Percentiles rank a stretch among this genome's conserved stretches.
Evolutionary conservation across 1,139 yeast genomes (phyloP).

Genomic region (Cylindricascospora bacillispora): DNA sequence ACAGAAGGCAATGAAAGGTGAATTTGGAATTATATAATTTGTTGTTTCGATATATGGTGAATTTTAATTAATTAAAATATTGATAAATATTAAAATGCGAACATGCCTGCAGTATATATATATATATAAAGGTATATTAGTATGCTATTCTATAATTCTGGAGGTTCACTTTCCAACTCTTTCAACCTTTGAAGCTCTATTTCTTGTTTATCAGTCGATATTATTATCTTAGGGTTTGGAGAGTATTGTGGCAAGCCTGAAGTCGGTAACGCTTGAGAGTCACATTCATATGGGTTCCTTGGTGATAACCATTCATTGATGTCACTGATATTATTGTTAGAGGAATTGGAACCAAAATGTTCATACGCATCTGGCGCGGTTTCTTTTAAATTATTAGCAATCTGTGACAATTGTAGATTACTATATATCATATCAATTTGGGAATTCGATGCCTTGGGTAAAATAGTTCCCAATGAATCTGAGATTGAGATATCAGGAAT

Average conservation of each 20-base stretch:
- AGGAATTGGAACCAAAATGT: neutral
- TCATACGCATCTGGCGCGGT: too few species aligned
- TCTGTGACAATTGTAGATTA: neutral
- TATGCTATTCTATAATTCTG: conserved; percentile 6
- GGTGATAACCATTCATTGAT: conserved; percentile 12
- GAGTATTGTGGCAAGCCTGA: conserved; percentile 23
- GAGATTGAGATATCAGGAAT: too few species aligned
- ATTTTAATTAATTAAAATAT: too few species aligned
- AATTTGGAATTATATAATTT: conserved; percentile 15
- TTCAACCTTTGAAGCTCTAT: conserved; percentile 24
- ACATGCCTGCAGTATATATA: conserved; percentile 1
- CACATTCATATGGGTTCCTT: conserved; percentile 5
- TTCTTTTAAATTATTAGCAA: neutral
- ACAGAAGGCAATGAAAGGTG: conserved; percentile 26
- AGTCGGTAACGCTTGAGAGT: conserved; percentile 14
- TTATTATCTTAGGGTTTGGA: conserved; percentile 7
- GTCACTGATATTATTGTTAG: conserved; percentile 1
- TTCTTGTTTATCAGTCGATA: conserved; percentile 25
- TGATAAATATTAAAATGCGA: too few species aligned
- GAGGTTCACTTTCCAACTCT: conserved; percentile 29
- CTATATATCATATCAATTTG: neutral
- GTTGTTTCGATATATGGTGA: neutral
- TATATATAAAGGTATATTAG: neutral
- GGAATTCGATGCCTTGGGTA: neutral
- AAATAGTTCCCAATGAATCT: conserved; percentile 3